Evolutionary conservation across 1,284 basidiomycete genomes (phyloP).

Genomic region (Cerrena zonata): DNA sequence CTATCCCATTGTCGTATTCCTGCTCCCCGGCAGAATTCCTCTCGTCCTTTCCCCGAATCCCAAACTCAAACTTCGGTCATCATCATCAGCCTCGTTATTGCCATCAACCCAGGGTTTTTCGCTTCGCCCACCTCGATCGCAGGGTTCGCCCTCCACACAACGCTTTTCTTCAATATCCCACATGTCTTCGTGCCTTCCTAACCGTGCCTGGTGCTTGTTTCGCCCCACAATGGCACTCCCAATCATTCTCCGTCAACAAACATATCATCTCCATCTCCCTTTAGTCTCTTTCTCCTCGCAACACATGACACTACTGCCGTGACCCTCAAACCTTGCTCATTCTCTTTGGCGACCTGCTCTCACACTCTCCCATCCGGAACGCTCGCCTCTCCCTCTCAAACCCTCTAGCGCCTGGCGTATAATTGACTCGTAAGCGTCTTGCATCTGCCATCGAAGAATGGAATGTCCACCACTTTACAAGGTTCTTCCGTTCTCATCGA

Average conservation of each 20-base stretch:
- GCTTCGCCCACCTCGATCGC: too few species aligned
- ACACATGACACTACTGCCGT: not conserved
- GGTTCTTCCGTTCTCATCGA: not conserved
- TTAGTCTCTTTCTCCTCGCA: not conserved
- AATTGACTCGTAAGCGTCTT: not conserved
- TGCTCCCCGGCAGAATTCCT: not conserved
- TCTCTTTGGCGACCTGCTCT: not conserved
- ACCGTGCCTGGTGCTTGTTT: not conserved
- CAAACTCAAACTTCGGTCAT: not conserved
- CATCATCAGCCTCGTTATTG: not conserved
- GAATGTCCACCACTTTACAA: not conserved
- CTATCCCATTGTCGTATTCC: too few species aligned
- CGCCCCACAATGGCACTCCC: not conserved
- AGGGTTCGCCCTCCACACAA: not conserved
- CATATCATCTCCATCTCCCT: not conserved
- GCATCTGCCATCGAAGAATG: not conserved
- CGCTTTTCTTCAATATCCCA: not conserved
- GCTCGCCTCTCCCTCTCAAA: too few species aligned
- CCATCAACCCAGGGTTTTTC: not conserved
- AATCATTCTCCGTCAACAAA: not conserved
- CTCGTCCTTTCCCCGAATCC: not conserved
- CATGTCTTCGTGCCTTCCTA: not conserved
- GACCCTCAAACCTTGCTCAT: not conserved
- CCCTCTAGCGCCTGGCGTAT: too few species aligned
- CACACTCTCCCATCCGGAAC: not conserved